Evolutionary conservation across 345 rosid genomes (phyloP), one percentile per base, ranked within the genome.

Genomic region (Moricandia moricandioides): DNA sequence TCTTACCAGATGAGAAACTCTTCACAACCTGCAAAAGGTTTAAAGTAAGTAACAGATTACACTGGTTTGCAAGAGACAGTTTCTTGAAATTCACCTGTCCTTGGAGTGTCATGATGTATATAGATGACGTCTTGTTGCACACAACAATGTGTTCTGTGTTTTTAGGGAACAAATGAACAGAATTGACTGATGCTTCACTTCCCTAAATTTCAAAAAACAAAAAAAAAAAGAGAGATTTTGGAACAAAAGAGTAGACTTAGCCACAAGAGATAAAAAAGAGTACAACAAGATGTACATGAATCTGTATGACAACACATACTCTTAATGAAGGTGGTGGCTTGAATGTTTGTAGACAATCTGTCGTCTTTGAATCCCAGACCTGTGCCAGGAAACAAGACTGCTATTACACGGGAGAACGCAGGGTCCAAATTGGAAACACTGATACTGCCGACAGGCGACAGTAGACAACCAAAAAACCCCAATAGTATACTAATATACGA

Each of bases 1-100:
- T 86, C 86, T 90, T 95, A 86, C 99, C 99, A 14, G 98, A 89
- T 40, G 99, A 95, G 79, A 95, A 91, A 73, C 99, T 95, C 87
- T 91, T 95, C 81, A 95, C 99, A 63, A 88, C 98, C 96, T 95
- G 83, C 69, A 80, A 31, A 47, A 67, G 54, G 40, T 69, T 61
- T 51, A 57, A 65, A 62, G 34, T 24, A 62, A 31, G 51, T 54
- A 37, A 7, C 24, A 49, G 35, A 54, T 8, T 55, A 60, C 66
- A 76, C 18, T 65, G 62, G 29, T 62, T 4, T 55, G 51, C 18
- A 18, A 11, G 39, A 62, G 26, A 64, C 9, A 2, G 5, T 18
- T 63, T 27, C 66, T 65, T n/a, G 27, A 65, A 58, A 10, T 61
- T 78, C 77, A 91, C 97, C 98, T 92, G 99, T 72, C 98, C 99